Evolutionary conservation across 2,329 filamentous ascomycete genomes (phyloP).

Genomic region (Aspergillus sp.): DNA sequence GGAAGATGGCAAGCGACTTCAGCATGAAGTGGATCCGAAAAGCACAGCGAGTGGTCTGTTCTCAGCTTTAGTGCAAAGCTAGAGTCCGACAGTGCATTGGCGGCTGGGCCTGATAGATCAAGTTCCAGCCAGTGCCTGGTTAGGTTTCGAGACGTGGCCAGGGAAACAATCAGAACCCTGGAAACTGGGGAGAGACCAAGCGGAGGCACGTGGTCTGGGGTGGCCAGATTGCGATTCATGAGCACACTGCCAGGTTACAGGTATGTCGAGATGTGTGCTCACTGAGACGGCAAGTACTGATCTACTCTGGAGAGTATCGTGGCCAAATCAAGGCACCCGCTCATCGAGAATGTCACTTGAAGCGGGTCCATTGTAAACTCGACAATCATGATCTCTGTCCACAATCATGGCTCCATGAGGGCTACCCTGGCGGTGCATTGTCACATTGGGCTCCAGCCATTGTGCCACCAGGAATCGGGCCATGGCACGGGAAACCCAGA

Average conservation of each 20-base stretch:
- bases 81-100: conserved; percentile 8
- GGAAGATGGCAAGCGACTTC: conserved; percentile 1
- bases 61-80: conserved; percentile 13
- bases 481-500: not conserved
- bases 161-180: not conserved
- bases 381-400: not conserved
- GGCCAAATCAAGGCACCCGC: not conserved
- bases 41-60: not conserved
- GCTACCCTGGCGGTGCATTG: not conserved
- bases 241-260: not conserved
- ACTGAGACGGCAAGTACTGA: not conserved
- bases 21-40: conserved; percentile 1
- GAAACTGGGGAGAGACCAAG: not conserved
- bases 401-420: not conserved
- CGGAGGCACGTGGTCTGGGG: not conserved
- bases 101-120: conserved; percentile 13
- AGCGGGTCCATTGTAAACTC: not conserved
- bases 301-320: not conserved
- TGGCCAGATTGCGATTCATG: conserved; percentile 4
- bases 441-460: conserved; percentile 5
- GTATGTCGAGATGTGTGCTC: not conserved
- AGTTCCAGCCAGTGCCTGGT: conserved; percentile 14
- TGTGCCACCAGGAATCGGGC: conserved; percentile 1
- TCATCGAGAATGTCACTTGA: not conserved
- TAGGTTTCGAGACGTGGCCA: conserved; percentile 9